Conservation (phyloP, 73 alveolate species). For the Halteria grandinella region DNA sequence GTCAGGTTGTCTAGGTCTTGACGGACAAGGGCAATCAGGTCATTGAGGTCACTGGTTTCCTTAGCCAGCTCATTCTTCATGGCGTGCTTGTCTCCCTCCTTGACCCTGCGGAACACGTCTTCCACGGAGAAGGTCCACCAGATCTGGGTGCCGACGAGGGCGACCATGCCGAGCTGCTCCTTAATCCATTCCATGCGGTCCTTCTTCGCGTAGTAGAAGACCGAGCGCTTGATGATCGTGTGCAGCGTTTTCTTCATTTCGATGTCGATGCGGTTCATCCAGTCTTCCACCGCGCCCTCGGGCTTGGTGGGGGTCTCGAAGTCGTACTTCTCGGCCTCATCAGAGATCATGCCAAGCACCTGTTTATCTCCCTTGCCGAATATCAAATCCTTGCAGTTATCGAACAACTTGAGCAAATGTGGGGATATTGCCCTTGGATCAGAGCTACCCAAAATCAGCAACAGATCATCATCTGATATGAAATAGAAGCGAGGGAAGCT, state of each 20-base stretch:
- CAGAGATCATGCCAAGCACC: slow-evolving; percentile 98
- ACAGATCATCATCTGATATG: slow-evolving; percentile 98
- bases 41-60: slow-evolving; percentile 91
- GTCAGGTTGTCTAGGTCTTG: slow-evolving; percentile 86
- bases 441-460: slow-evolving; percentile 96
- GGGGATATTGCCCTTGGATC: slow-evolving; percentile 97
- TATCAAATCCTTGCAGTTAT: slow-evolving; percentile 96
- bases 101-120: slow-evolving; percentile 98
- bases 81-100: slow-evolving; percentile 99
- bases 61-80: slow-evolving; percentile 97
- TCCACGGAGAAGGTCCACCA: slow-evolving; percentile 99
- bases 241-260: slow-evolving; percentile 97
- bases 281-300: slow-evolving; percentile 95
- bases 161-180: slow-evolving; percentile 97
- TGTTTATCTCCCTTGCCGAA: slow-evolving; percentile 88
- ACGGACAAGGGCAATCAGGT: slow-evolving; percentile 96
- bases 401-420: slow-evolving; percentile 97
- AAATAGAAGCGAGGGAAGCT: slow-evolving; percentile 98
- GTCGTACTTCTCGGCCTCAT: slow-evolving; percentile 97
- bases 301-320: slow-evolving; percentile 96
- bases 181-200: slow-evolving; percentile 96
- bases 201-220: slow-evolving; percentile 94
- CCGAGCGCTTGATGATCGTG: slow-evolving; percentile 90
- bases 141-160: slow-evolving; percentile 97
- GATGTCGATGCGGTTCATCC: slow-evolving; percentile 98